Evolutionary conservation across 2,329 filamentous ascomycete species (phyloP).

Genomic region (Ceratocystiopsis sp.): DNA sequence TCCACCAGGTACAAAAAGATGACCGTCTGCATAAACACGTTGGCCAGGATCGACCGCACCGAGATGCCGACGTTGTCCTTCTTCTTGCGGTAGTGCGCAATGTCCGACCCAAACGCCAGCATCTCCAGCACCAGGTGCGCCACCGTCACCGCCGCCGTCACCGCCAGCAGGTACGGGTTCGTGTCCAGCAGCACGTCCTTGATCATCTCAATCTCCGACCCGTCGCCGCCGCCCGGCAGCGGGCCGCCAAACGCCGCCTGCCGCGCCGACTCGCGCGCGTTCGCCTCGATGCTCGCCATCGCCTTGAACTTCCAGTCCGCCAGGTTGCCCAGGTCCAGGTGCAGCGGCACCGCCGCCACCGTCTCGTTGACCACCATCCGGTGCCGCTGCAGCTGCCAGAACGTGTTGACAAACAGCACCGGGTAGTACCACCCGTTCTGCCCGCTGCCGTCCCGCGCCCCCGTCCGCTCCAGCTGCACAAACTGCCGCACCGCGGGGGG

Average conservation of each 20-base stretch:
- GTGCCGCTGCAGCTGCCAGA: constrained; percentile 86
- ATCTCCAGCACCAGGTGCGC: constrained; percentile 92
- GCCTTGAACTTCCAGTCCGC: constrained; percentile 80
- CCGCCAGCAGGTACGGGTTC: constrained; percentile 74
- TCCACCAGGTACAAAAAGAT: constrained; percentile 96
- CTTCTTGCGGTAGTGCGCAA: constrained; percentile 97
- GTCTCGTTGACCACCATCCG: constrained; percentile 90
- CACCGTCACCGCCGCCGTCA: constrained; percentile 71
- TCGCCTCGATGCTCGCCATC: constrained; percentile 70
- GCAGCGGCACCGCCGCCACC: constrained; percentile 62
- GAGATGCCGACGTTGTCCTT: constrained; percentile 97
- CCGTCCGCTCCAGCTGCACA: constrained; percentile 61
- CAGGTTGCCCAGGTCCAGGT: constrained; percentile 69
- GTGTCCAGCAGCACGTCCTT: constrained; percentile 91
- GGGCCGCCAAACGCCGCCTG: constrained; percentile 59
- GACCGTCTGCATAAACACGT: constrained; percentile 91
- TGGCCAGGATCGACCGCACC: constrained; percentile 86
- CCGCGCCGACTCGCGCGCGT: constrained; percentile 65
- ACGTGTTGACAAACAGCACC: constrained; percentile 81
- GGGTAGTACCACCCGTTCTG: constrained; percentile 90
- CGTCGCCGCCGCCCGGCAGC: constrained; percentile 65
- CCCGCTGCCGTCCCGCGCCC: constrained; percentile 66
- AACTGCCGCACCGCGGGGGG: constrained; percentile 63
- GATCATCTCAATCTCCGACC: constrained; percentile 89
- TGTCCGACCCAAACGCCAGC: constrained; percentile 92